A percentile compares a stretch with the other conserved stretches of the same genome.
These are phyloP conservation scores for Lactarius hatsudake DNA, from an alignment of 768 basidiomycete species.

Conservation along the genomic window DNA sequence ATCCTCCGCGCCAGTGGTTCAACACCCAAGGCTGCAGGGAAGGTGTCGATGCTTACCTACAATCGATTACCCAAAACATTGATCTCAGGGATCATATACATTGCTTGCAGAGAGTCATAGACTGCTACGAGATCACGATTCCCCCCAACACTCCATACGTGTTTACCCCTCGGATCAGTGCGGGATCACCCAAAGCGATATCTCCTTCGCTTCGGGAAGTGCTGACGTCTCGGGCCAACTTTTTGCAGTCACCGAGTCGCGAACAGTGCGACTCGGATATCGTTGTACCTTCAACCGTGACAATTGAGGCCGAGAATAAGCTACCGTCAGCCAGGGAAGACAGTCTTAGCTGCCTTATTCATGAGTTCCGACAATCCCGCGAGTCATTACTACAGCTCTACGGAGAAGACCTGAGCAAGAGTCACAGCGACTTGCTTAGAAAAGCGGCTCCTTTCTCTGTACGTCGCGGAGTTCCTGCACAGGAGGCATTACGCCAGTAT, in stretches of 20 bases:
- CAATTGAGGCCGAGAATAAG: neutral
- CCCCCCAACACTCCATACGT: neutral
- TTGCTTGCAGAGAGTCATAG: neutral
- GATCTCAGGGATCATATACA: neutral
- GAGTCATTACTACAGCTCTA: neutral
- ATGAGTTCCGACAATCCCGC: constrained; percentile 3
- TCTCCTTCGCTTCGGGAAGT: neutral
- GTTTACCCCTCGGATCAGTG: neutral
- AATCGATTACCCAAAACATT: neutral
- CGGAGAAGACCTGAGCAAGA: constrained; percentile 9
- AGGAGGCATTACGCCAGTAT: neutral
- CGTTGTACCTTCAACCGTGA: neutral
- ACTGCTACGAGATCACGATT: neutral
- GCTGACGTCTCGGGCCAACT: neutral
- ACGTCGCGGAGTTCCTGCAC: neutral
- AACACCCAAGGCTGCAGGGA: neutral
- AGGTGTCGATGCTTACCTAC: neutral
- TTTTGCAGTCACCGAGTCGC: too few relatives aligned
- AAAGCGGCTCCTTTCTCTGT: neutral
- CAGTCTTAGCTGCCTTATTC: neutral
- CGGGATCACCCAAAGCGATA: neutral
- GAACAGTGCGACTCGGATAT: too few relatives aligned
- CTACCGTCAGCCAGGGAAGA: neutral
- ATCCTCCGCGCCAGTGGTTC: neutral
- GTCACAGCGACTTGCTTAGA: neutral